phyloP scores from a whole-genome alignment of 148 eudicot species.

The Silene conica region DNA sequence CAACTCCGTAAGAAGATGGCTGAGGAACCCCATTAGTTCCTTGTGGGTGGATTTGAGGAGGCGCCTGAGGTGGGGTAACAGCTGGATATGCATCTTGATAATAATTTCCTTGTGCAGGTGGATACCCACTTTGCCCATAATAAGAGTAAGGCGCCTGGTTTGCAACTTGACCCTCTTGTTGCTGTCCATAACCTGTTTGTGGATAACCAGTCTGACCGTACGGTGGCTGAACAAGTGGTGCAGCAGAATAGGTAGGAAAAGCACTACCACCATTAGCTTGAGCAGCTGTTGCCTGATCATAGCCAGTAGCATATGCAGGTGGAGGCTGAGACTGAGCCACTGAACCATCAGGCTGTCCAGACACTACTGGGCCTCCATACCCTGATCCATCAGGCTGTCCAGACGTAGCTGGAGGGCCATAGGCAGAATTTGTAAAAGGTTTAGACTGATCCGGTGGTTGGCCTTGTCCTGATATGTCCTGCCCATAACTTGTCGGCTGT shows the following conservation, averaged over 20 bases:
- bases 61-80: constrained; percentile 26
- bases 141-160: constrained; percentile 34
- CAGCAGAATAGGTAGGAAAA: constrained; percentile 33
- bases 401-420: constrained; percentile 26
- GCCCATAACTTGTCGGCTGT: constrained; percentile 35
- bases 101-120: constrained; percentile 31
- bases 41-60: constrained; percentile 27
- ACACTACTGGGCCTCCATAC: constrained; percentile 28
- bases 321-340: constrained; percentile 26
- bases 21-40: constrained; percentile 26
- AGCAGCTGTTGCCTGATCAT: constrained; percentile 27
- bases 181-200: constrained; percentile 39
- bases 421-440: constrained; percentile 24
- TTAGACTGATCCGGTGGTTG: constrained; percentile 25
- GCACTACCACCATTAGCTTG: constrained; percentile 34
- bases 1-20: constrained; percentile 27
- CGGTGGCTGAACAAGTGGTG: constrained; percentile 27
- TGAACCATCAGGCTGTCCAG: constrained; percentile 28
- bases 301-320: constrained; percentile 27
- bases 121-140: constrained; percentile 40
- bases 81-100: constrained; percentile 35
- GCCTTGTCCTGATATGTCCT: constrained; percentile 28
- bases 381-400: constrained; percentile 30
- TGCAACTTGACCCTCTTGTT: constrained; percentile 33
- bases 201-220: constrained; percentile 34